Evolutionary conservation across 805 yeast genomes (phyloP).

Genomic region (Zygosaccharomyces lentus): DNA sequence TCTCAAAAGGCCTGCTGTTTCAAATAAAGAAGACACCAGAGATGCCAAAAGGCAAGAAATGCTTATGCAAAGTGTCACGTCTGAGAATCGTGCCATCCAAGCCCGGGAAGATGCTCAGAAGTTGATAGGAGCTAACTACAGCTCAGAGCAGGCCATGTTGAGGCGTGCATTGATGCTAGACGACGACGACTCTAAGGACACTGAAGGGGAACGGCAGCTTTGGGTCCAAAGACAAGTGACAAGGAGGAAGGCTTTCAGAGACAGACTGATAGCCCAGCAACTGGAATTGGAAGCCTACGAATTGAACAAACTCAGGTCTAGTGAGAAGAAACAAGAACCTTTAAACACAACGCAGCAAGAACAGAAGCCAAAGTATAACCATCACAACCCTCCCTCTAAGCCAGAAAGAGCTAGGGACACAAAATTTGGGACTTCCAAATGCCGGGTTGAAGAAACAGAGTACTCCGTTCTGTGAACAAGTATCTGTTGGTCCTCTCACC

Average conservation of each 20-base stretch:
- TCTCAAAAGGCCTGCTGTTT: constrained; percentile 12
- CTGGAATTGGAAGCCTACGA: constrained; percentile 27
- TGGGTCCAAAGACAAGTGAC: constrained; percentile 26
- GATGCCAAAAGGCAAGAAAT: constrained; percentile 8
- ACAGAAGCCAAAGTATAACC: not conserved
- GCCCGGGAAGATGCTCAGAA: constrained; percentile 10
- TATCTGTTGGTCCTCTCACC: not conserved
- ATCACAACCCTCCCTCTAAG: constrained; percentile 4
- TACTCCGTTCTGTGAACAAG: constrained; percentile 19
- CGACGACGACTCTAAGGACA: constrained; percentile 28
- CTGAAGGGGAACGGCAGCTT: constrained; percentile 19
- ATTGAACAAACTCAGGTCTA: constrained; percentile 16
- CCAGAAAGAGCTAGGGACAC: constrained; percentile 10
- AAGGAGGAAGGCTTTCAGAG: constrained; percentile 22
- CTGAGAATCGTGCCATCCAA: constrained; percentile 11
- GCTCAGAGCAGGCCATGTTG: constrained; percentile 27
- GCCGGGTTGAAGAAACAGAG: constrained; percentile 16
- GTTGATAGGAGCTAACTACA: constrained; percentile 18
- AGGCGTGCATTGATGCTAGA: constrained; percentile 20
- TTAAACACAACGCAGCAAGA: not conserved
- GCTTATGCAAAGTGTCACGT: constrained; percentile 14
- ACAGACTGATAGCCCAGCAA: constrained; percentile 24
- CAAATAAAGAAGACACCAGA: not conserved
- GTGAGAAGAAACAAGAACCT: not conserved
- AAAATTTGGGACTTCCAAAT: constrained; percentile 5